Conservation (phyloP, 2,329 filamentous ascomycete genomes). For the Scopulariopsis brevicaulis region DNA sequence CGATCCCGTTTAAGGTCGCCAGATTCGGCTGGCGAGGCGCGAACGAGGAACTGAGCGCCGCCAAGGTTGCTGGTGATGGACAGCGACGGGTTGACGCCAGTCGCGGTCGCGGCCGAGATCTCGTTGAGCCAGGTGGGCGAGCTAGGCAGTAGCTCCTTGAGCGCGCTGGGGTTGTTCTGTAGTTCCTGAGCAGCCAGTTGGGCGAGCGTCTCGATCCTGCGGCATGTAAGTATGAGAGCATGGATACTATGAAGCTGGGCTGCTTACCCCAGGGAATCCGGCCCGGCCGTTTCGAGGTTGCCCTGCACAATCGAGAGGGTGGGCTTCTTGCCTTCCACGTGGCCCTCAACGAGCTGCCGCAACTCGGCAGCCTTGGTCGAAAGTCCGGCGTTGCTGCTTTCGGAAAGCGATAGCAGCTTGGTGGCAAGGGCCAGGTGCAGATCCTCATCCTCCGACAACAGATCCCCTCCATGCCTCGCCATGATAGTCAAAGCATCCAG, state of each 20-base stretch:
- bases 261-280: conserved; percentile 38
- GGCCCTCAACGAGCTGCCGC: conserved; percentile 22
- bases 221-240: background rate
- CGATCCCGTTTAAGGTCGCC: conserved; percentile 43
- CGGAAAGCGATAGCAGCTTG: conserved; percentile 40
- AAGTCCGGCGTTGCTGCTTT: conserved; percentile 27
- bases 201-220: conserved; percentile 39
- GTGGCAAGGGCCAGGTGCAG: conserved; percentile 38
- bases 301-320: conserved; percentile 40
- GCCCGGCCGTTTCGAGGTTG: conserved; percentile 37
- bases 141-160: conserved; percentile 49
- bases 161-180: conserved; percentile 17
- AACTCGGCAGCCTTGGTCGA: conserved; percentile 29
- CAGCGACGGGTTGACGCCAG: conserved; percentile 50
- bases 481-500: conserved; percentile 37
- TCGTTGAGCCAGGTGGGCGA: conserved; percentile 53
- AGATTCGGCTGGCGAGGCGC: conserved; percentile 12
- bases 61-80: conserved; percentile 64
- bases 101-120: conserved; percentile 35
- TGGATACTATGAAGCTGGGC: background rate
- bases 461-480: conserved; percentile 27
- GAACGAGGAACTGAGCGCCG: conserved; percentile 57
- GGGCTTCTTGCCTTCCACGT: conserved; percentile 28
- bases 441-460: conserved; percentile 31
- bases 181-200: conserved; percentile 32